Conservation (phyloP, 2,329 filamentous ascomycete species). For the Stagonosporopsis vannaccii region DNA sequence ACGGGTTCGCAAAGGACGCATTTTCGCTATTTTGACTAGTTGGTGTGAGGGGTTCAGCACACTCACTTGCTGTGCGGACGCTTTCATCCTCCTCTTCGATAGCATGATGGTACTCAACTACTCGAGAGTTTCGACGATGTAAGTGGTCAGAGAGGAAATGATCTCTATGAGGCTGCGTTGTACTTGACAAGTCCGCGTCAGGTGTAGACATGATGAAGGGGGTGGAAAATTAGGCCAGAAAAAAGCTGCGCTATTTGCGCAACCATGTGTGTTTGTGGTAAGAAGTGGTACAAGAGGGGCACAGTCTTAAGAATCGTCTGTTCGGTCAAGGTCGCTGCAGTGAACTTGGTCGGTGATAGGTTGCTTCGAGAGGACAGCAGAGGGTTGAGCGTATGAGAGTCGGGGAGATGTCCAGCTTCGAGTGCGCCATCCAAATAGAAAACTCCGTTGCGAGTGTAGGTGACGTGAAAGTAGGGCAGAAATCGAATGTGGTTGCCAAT, state of each 20-base stretch:
- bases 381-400: conserved; percentile 4
- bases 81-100: conserved; percentile 51
- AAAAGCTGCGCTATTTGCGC: conserved; percentile 18
- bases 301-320: background rate
- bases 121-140: conserved; percentile 37
- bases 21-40: conserved; percentile 46
- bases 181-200: conserved; percentile 22
- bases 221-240: conserved; percentile 4
- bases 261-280: conserved; percentile 12
- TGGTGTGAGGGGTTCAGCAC: conserved; percentile 50
- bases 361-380: conserved; percentile 32
- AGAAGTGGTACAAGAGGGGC: background rate
- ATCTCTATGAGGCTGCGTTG: conserved; percentile 31
- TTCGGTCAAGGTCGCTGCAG: conserved; percentile 44
- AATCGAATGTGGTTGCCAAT: background rate
- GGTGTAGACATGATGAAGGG: conserved; percentile 36
- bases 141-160: conserved; percentile 28
- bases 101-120: conserved; percentile 36
- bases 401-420: conserved; percentile 24
- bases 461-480: background rate
- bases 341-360: conserved; percentile 44
- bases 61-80: conserved; percentile 49
- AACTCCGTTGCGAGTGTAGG: background rate
- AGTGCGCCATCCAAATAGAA: conserved; percentile 45
- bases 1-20: conserved; percentile 37